These are phyloP conservation scores for Mycena galopus DNA, from an alignment of 768 basidiomycete genomes.

Conservation along the genomic window DNA sequence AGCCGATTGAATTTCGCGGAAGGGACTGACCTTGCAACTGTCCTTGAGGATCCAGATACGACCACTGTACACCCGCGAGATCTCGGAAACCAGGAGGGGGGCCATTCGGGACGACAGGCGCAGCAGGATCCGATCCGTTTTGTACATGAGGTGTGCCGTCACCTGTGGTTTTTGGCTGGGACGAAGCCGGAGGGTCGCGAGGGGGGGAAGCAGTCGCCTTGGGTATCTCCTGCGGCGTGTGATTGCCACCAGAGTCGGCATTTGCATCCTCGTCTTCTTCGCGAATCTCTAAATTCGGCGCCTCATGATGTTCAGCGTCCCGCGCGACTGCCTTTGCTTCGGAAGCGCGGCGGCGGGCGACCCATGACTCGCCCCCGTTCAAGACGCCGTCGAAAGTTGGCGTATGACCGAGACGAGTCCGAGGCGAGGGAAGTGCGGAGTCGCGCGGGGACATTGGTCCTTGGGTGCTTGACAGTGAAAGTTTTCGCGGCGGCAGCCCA, in stretches of 20 bases:
- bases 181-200: conserved; percentile 15
- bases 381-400: conserved; percentile 83
- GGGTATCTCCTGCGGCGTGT: not conserved
- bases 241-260: conserved; percentile 17
- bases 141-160: conserved; percentile 22
- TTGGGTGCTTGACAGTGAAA: conserved; percentile 75
- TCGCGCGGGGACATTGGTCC: conserved; percentile 74
- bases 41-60: conserved; percentile 93
- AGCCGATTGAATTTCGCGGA: not conserved
- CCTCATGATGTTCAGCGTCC: conserved; percentile 56
- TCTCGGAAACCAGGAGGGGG: conserved; percentile 66
- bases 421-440: conserved; percentile 71
- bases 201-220: conserved; percentile 19
- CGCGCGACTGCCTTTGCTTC: conserved; percentile 62
- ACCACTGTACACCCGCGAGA: conserved; percentile 82
- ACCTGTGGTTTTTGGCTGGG: conserved; percentile 23
- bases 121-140: conserved; percentile 32
- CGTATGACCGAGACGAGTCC: conserved; percentile 69
- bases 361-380: conserved; percentile 76
- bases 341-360: conserved; percentile 72
- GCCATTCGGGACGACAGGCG: conserved; percentile 38
- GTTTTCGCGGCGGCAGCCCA: conserved; percentile 70
- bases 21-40: conserved; percentile 81
- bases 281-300: conserved; percentile 63
- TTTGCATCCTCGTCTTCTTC: conserved; percentile 60